Conservation (phyloP, 352 stramenopile genomes). For the Phytophthora meadii region DNA sequence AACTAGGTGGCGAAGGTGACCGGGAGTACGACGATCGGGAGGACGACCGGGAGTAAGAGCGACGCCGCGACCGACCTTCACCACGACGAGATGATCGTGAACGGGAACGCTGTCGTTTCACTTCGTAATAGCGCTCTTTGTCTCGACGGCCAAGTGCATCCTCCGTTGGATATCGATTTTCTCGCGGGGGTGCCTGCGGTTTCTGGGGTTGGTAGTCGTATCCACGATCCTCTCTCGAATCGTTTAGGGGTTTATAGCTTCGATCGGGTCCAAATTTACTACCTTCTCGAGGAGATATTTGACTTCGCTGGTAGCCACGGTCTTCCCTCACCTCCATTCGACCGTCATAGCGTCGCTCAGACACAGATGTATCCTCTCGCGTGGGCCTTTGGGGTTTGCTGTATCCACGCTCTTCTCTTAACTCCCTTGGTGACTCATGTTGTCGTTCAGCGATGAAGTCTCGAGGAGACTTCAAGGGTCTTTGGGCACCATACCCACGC, state of each 20-base stretch:
- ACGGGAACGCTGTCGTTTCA: conserved; percentile 35
- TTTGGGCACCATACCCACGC: conserved; percentile 26
- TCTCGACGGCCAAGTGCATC: conserved; percentile 8
- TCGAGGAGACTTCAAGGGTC: conserved; percentile 11
- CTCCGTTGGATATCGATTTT: conserved; percentile 18
- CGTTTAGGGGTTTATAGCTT: conserved; percentile 1
- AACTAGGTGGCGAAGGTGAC: conserved; percentile 28
- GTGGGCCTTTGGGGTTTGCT: conserved; percentile 11
- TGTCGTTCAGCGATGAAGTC: conserved; percentile 14
- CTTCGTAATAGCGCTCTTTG: conserved; percentile 29
- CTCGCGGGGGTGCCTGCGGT: conserved; percentile 5
- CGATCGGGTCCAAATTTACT: neutral
- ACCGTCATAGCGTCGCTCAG: conserved; percentile 14
- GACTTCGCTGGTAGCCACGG: conserved; percentile 11
- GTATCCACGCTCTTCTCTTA: conserved; percentile 37
- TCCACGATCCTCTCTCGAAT: conserved; percentile 31
- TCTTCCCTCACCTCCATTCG: conserved; percentile 25
- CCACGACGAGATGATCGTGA: conserved; percentile 41
- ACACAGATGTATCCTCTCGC: neutral
- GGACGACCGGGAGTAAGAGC: conserved; percentile 46
- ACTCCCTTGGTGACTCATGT: conserved; percentile 18
- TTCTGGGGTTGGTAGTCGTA: conserved; percentile 18
- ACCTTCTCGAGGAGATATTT: conserved; percentile 15
- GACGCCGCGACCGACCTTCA: conserved; percentile 35
- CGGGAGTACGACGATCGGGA: conserved; percentile 52